These are phyloP conservation scores for Sphenostylis stenocarpa DNA, from an alignment of 306 rosid genomes.

Conservation along the genomic window DNA sequence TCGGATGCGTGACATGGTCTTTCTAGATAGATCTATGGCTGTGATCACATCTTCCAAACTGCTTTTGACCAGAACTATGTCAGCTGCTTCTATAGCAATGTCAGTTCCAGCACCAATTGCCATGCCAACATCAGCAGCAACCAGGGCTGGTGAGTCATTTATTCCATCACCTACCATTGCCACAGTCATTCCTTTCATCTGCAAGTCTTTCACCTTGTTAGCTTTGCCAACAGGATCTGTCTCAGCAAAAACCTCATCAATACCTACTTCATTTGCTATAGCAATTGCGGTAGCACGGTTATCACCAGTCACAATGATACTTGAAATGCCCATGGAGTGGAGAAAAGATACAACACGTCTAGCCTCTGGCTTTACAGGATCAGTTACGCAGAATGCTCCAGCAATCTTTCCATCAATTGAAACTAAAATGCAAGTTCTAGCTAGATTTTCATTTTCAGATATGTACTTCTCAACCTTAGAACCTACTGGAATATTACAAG, in stretches of 20 bases:
- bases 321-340: slow-evolving; percentile 77
- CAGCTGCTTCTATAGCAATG: slow-evolving; percentile 93
- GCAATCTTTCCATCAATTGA: slow-evolving; percentile 85
- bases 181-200: slow-evolving; percentile 73
- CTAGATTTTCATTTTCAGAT: slow-evolving; percentile 72
- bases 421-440: slow-evolving; percentile 82
- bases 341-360: slow-evolving; percentile 67
- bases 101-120: slow-evolving; percentile 98
- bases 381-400: slow-evolving; percentile 84
- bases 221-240: slow-evolving; percentile 83
- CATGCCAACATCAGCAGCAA: slow-evolving; percentile 95
- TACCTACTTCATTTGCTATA: slow-evolving; percentile 79
- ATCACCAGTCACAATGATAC: slow-evolving; percentile 93
- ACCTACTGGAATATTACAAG: slow-evolving; percentile 49
- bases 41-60: slow-evolving; percentile 91
- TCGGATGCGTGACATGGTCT: slow-evolving; percentile 80
- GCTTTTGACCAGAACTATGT: slow-evolving; percentile 82
- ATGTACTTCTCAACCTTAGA: slow-evolving; percentile 65
- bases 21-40: slow-evolving; percentile 82
- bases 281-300: slow-evolving; percentile 85
- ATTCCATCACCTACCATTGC: slow-evolving; percentile 97
- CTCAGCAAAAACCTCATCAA: slow-evolving; percentile 78
- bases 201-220: slow-evolving; percentile 75
- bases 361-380: slow-evolving; percentile 93
- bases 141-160: slow-evolving; percentile 92